Evolutionary conservation across 1,284 basidiomycete genomes (phyloP).

Genomic region (Trichosporon coremiiforme): DNA sequence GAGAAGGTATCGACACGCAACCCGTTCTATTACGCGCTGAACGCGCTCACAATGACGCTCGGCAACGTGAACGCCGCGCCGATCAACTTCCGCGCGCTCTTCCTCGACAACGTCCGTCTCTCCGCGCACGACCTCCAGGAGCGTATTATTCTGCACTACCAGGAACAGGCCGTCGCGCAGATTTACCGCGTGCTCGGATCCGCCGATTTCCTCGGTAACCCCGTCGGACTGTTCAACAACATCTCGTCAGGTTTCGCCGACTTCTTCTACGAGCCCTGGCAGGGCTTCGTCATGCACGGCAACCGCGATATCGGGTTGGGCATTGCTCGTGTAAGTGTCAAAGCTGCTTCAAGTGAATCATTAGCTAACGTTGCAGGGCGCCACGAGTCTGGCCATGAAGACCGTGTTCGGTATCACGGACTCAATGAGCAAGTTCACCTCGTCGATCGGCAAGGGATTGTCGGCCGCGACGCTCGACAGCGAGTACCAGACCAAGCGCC

Average conservation of each 20-base stretch:
- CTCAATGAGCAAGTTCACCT: slow-evolving; percentile 95
- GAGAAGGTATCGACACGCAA: slow-evolving; percentile 82
- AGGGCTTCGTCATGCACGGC: slow-evolving; percentile 95
- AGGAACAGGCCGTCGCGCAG: slow-evolving; percentile 90
- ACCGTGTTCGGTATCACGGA: slow-evolving; percentile 96
- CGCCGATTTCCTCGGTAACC: slow-evolving; percentile 80
- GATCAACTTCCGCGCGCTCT: slow-evolving; percentile 91
- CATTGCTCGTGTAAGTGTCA: slow-evolving; percentile 77
- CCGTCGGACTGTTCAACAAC: slow-evolving; percentile 96
- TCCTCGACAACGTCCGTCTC: slow-evolving; percentile 91
- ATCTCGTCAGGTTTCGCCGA: slow-evolving; percentile 98
- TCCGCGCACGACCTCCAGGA: slow-evolving; percentile 80
- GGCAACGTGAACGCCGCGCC: slow-evolving; percentile 97
- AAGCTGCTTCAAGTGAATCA: too few relatives aligned
- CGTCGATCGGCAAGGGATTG: slow-evolving; percentile 94
- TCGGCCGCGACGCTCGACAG: slow-evolving; percentile 95
- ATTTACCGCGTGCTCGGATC: slow-evolving; percentile 95
- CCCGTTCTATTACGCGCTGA: slow-evolving; percentile 89
- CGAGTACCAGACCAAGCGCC: slow-evolving; percentile 87
- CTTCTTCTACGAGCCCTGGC: slow-evolving; percentile 98
- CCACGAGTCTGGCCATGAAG: slow-evolving; percentile 98
- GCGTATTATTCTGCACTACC: slow-evolving; percentile 88
- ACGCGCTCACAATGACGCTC: slow-evolving; percentile 94
- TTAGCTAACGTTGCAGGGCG: slow-evolving; percentile 64
- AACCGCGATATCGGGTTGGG: slow-evolving; percentile 94